Evolutionary conservation across 2,329 filamentous ascomycete genomes (phyloP).

Genomic region (Colletotrichum graminicola): DNA sequence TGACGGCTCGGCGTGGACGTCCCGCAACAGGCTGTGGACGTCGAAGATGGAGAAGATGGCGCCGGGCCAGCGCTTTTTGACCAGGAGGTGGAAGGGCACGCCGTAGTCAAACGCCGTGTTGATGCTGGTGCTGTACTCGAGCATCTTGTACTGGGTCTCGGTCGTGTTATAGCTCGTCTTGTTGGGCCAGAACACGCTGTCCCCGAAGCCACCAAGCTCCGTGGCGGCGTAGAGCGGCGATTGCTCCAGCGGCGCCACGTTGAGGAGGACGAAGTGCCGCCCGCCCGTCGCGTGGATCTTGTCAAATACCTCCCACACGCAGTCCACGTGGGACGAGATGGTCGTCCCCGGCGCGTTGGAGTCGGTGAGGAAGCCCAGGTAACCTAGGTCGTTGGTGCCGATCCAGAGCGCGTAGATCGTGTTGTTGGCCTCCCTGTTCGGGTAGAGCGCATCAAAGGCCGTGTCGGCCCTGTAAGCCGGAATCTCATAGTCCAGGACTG

Average conservation of each 20-base stretch:
- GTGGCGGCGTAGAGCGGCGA: constrained; percentile 72
- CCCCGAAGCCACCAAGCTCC: constrained; percentile 55
- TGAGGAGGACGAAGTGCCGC: constrained; percentile 79
- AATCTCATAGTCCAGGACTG: constrained; percentile 72
- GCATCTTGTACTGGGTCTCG: constrained; percentile 59
- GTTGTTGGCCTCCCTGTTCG: constrained; percentile 62
- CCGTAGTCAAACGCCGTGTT: constrained; percentile 65
- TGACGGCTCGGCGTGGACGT: constrained; percentile 72
- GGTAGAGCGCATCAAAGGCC: constrained; percentile 57
- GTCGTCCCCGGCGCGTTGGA: constrained; percentile 69
- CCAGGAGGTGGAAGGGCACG: constrained; percentile 58
- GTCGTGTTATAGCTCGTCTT: constrained; percentile 61
- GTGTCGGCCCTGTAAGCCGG: constrained; percentile 67
- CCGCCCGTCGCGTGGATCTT: constrained; percentile 74
- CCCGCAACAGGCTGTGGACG: constrained; percentile 72
- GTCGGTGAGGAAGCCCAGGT: constrained; percentile 74
- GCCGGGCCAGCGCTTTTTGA: constrained; percentile 64
- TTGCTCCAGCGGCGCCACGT: constrained; percentile 75
- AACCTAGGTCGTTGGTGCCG: constrained; percentile 83
- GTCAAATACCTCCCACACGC: constrained; percentile 74
- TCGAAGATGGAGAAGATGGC: constrained; percentile 76
- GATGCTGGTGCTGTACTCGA: constrained; percentile 61
- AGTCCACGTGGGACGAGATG: constrained; percentile 75
- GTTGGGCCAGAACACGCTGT: constrained; percentile 61
- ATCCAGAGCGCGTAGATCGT: constrained; percentile 85